Evolutionary conservation across 768 basidiomycete species (phyloP).

Genomic region (Tephrocybe sp.): DNA sequence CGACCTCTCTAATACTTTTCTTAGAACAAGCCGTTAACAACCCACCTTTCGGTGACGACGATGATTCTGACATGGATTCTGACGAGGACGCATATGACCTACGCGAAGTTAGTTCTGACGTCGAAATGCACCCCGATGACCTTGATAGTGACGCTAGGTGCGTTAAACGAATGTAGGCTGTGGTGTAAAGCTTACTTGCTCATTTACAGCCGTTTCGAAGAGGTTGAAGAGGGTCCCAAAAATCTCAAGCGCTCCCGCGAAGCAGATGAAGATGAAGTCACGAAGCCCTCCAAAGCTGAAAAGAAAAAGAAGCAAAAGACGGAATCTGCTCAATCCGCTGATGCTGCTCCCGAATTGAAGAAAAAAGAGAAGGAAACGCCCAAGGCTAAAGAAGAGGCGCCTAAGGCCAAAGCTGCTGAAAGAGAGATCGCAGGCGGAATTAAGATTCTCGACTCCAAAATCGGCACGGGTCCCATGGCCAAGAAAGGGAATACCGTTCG

Average conservation of each 20-base stretch:
- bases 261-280: slow-evolving; percentile 44
- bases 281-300: slow-evolving; percentile 50
- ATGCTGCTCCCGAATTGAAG: slow-evolving; percentile 35
- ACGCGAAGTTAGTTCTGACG: slow-evolving; percentile 81
- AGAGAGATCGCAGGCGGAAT: slow-evolving; percentile 71
- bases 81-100: slow-evolving; percentile 58
- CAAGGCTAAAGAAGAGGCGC: slow-evolving; percentile 18
- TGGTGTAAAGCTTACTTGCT: neutral
- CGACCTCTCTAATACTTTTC: neutral
- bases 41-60: slow-evolving; percentile 44
- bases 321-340: slow-evolving; percentile 40
- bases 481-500: slow-evolving; percentile 82
- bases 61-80: slow-evolving; percentile 46
- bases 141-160: slow-evolving; percentile 58
- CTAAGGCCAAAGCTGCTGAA: slow-evolving; percentile 26
- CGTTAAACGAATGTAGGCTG: slow-evolving; percentile 13
- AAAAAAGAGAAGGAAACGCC: slow-evolving; percentile 38
- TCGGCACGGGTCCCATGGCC: slow-evolving; percentile 82
- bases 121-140: slow-evolving; percentile 70
- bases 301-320: slow-evolving; percentile 82
- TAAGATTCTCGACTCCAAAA: slow-evolving; percentile 71
- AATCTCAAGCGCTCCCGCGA: slow-evolving; percentile 72
- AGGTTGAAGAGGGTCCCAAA: slow-evolving; percentile 52
- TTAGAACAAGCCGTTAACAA: slow-evolving; percentile 57
- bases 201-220: slow-evolving; percentile 68